Base-by-base conservation (phyloP, 768 basidiomycete species). In the Lyophyllum decastes region DNA sequence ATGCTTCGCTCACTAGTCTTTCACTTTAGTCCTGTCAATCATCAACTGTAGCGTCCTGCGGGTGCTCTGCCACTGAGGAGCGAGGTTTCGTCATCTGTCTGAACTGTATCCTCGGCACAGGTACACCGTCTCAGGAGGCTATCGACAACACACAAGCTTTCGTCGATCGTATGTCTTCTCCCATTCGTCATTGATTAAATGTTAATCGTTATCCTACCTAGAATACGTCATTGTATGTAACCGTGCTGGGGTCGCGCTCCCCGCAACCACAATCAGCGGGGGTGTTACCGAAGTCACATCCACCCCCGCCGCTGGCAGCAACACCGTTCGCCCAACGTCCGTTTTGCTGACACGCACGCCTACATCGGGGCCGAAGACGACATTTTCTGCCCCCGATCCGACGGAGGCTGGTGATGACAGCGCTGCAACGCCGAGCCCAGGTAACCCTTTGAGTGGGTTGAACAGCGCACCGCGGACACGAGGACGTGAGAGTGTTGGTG, bases 191-290 rank as follows among this genome's bases (percentile, higher is more conserved):
- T 24, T 11, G 44, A 45, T 7, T 5, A 30, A 30, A 30, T 10
- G 24, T 12, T 27, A 26, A 47, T 16, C 16, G 14, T 10, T 30
- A 16, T 12, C 35, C 24, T 7, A 47, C 46, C 25, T 24, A 49
- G 35, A 38, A 38, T 38, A 38, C 35, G 35, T 63, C 26, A 9
- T 30, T 17, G 10, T 48, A 34, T 63, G 62, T 16, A 38, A 54
- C 3, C 14, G 16, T 17, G 59, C 50, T 25, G 62, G 62, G 17
- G 57, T 58, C 25, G 1, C 21, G 22, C 51, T 63, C 7, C 62
- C 62, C 25, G 57, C 34, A 2, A 63, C 62, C 7, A 61, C 62
- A 7, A 25, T 63, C 27, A 46, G 52, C 9, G 62, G 62, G 7
- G 57, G 22, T 22, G 35, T 53, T 4, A 50, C 55, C 5, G 48